phyloP scores from a whole-genome alignment of 805 yeast genomes.

The Starmerella tilneyi region DNA sequence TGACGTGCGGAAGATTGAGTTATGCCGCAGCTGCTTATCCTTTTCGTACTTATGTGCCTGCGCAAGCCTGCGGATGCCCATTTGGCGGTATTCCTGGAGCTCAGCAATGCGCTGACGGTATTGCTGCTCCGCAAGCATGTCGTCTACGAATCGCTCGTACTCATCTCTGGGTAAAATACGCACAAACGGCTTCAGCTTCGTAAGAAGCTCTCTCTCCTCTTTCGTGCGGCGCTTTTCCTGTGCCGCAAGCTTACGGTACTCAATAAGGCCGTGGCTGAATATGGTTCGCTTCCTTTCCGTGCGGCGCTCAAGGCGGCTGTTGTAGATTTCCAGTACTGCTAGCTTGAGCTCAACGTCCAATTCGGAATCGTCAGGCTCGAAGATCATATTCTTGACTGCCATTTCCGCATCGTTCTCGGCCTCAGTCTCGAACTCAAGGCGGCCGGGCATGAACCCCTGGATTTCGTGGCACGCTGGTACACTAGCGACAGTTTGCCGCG shows the following conservation, averaged over 20 bases:
- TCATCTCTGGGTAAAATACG: slow-evolving; percentile 72
- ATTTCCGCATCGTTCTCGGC: slow-evolving; percentile 95
- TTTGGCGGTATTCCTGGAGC: slow-evolving; percentile 83
- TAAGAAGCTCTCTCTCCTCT: slow-evolving; percentile 77
- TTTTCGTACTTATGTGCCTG: slow-evolving; percentile 78
- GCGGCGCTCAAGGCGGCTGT: slow-evolving; percentile 76
- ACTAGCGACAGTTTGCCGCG: slow-evolving; percentile 65
- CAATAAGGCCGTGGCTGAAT: slow-evolving; percentile 65
- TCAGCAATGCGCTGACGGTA: slow-evolving; percentile 76
- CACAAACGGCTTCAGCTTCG: slow-evolving; percentile 68
- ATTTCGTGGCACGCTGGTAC: slow-evolving; percentile 94
- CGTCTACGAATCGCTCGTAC: slow-evolving; percentile 63
- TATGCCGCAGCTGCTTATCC: slow-evolving; percentile 62
- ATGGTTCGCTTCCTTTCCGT: slow-evolving; percentile 84
- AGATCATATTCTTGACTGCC: slow-evolving; percentile 87
- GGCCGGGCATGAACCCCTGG: slow-evolving; percentile 98
- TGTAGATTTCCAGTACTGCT: slow-evolving; percentile 78
- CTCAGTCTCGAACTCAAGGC: slow-evolving; percentile 92
- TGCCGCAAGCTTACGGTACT: slow-evolving; percentile 71
- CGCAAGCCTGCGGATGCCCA: slow-evolving; percentile 77
- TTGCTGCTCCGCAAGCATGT: slow-evolving; percentile 64
- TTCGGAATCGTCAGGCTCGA: slow-evolving; percentile 84
- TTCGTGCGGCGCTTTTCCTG: slow-evolving; percentile 76
- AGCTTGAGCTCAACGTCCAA: slow-evolving; percentile 84
- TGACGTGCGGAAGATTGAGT: slow-evolving; percentile 33